Evolutionary conservation across 129 eudicot species (phyloP).

Genomic region (Artemisia argyi): DNA sequence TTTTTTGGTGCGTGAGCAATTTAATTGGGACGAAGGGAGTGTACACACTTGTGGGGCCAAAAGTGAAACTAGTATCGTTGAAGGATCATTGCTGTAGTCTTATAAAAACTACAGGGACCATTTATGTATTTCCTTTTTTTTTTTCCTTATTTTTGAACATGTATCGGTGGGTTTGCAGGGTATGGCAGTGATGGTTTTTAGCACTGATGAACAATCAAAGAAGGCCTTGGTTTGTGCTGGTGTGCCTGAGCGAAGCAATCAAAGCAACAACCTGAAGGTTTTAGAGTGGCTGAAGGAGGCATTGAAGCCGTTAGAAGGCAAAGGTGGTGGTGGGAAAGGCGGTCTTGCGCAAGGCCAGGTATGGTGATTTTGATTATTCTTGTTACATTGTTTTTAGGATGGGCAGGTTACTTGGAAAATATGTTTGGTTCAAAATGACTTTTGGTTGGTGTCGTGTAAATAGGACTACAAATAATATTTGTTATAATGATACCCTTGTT

Average conservation of each 20-base stretch:
- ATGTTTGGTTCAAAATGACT: not conserved
- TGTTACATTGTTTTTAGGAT: not conserved
- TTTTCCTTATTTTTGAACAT: not conserved
- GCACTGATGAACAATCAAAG: constrained; percentile 65
- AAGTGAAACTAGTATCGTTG: no score
- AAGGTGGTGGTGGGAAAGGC: constrained; percentile 89
- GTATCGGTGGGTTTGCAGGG: constrained; percentile 46
- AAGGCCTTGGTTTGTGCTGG: constrained; percentile 93
- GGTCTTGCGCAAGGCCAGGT: constrained; percentile 98
- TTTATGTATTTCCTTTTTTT: not conserved
- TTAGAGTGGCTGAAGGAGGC: constrained; percentile 78
- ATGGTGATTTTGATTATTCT: constrained; percentile 1
- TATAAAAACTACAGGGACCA: not conserved
- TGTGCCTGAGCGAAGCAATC: constrained; percentile 72
- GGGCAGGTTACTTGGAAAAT: not conserved
- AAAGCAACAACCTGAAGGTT: constrained; percentile 61
- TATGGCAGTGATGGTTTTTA: constrained; percentile 81
- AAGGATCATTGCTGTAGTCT: no score
- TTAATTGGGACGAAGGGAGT: no score
- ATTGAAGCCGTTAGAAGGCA: constrained; percentile 64
- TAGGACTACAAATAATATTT: no score
- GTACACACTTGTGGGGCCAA: no score
- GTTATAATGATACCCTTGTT: no score
- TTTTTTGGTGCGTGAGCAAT: no score
- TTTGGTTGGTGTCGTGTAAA: not conserved